These are phyloP conservation scores for Amborella trichopoda DNA, from an alignment of 164 flowering plant species.

Conservation along the genomic window DNA sequence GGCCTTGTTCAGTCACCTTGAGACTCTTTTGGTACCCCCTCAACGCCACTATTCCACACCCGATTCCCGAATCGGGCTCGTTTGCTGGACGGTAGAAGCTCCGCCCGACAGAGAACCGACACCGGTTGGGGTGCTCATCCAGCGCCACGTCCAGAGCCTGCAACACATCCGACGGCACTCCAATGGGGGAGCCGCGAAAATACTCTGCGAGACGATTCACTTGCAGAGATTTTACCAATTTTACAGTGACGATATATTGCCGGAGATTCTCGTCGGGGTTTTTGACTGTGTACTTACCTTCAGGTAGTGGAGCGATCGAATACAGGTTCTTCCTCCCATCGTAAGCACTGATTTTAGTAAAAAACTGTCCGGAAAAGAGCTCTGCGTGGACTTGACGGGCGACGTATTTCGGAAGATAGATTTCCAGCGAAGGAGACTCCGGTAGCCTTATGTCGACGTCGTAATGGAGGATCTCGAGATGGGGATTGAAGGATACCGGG, in stretches of 20 bases:
- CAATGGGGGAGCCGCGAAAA: conserved; percentile 14
- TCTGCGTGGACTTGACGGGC: too few species aligned
- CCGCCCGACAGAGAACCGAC: conserved; percentile 27
- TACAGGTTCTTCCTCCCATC: conserved; percentile 62
- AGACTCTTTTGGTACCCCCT: conserved; percentile 48
- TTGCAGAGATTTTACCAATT: conserved; percentile 29
- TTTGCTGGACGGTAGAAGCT: conserved; percentile 19
- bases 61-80: conserved; percentile 21
- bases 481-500: too few species aligned
- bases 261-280: conserved; percentile 22
- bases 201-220: conserved; percentile 32
- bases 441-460: too few species aligned
- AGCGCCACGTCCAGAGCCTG: conserved; percentile 70
- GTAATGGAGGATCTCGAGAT: too few species aligned
- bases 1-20: conserved; percentile 51
- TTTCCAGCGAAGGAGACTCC: too few species aligned
- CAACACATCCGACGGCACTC: conserved; percentile 43
- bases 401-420: too few species aligned
- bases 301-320: conserved; percentile 38
- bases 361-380: too few species aligned
- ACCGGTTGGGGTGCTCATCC: conserved; percentile 46
- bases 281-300: conserved; percentile 29
- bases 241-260: conserved; percentile 23
- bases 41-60: conserved; percentile 34
- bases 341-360: too few species aligned